Evolutionary conservation across 2,329 filamentous ascomycete genomes (phyloP).

Genomic region (Diaporthe batatas): DNA sequence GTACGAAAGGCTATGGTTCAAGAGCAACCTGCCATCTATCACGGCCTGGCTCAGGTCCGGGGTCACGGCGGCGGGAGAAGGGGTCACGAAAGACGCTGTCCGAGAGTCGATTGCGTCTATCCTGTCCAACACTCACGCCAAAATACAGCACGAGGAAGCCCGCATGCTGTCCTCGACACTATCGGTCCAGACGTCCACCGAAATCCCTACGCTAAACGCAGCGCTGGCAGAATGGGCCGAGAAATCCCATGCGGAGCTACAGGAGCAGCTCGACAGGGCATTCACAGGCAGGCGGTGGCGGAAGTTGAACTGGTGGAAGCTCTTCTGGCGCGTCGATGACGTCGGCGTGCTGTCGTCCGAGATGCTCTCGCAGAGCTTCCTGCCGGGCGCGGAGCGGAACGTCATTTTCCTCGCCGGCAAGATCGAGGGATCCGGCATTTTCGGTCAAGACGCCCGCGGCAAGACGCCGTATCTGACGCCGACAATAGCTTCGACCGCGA

Average conservation of each 20-base stretch:
- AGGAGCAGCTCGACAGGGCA: conserved; percentile 81
- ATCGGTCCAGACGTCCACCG: conserved; percentile 52
- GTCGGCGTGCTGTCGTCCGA: conserved; percentile 86
- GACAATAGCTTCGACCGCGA: conserved; percentile 36
- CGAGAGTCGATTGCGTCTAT: conserved; percentile 76
- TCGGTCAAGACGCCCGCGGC: conserved; percentile 37
- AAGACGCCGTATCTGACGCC: conserved; percentile 47
- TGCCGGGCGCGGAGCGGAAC: conserved; percentile 82
- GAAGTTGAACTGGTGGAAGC: conserved; percentile 90
- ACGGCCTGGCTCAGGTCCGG: conserved; percentile 74
- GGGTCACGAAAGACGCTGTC: conserved; percentile 74
- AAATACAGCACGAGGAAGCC: conserved; percentile 65
- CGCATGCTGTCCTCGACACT: conserved; percentile 52
- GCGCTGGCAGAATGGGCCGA: conserved; percentile 81
- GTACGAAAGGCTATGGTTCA: conserved; percentile 81
- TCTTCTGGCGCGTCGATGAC: conserved; percentile 95
- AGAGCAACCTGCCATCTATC: conserved; percentile 76
- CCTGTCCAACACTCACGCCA: conserved; percentile 65
- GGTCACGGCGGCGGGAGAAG: conserved; percentile 54
- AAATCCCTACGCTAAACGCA: conserved; percentile 64
- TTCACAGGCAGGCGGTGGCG: conserved; percentile 84
- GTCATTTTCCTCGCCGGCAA: conserved; percentile 87
- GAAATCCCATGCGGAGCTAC: conserved; percentile 84
- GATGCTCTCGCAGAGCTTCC: conserved; percentile 81
- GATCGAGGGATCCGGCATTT: conserved; percentile 49